phyloP scores from a whole-genome alignment of 2,329 filamentous ascomycete species.

The Boeremia lycopersici region DNA sequence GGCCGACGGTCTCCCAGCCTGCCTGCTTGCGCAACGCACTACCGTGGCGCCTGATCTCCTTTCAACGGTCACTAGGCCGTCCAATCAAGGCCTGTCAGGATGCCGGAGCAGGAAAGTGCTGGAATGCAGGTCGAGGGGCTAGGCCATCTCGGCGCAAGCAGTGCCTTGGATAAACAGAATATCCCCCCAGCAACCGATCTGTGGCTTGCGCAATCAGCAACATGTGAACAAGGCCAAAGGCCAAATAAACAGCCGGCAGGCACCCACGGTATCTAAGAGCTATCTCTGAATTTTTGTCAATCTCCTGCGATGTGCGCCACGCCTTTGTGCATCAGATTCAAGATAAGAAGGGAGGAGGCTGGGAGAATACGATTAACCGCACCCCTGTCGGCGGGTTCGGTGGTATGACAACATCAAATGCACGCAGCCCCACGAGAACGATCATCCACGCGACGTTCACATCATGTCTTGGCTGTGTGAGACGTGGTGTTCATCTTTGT shows the following conservation, averaged over 20 bases:
- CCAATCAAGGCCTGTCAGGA: slow-evolving; percentile 18
- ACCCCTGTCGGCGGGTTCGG: background rate
- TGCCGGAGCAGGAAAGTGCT: slow-evolving; percentile 9
- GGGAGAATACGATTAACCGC: background rate
- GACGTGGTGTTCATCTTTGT: background rate
- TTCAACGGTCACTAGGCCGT: slow-evolving; percentile 17
- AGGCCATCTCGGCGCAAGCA: slow-evolving; percentile 16
- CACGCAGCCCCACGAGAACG: slow-evolving; percentile 4
- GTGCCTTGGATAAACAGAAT: slow-evolving; percentile 21
- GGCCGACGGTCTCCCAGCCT: slow-evolving; percentile 24
- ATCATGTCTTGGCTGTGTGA: background rate
- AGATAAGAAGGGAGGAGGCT: slow-evolving; percentile 11
- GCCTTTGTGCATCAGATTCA: background rate
- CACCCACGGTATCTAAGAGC: background rate
- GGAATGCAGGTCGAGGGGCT: slow-evolving; percentile 21
- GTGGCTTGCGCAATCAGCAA: slow-evolving; percentile 3
- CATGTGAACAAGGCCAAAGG: slow-evolving; percentile 5
- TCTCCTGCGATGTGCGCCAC: background rate
- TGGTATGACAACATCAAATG: slow-evolving; percentile 4
- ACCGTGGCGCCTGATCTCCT: slow-evolving; percentile 18
- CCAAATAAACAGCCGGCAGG: background rate
- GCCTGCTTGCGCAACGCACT: slow-evolving; percentile 29
- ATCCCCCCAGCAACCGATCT: slow-evolving; percentile 12
- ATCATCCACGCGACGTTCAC: background rate
- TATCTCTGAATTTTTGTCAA: background rate